phyloP scores from a whole-genome alignment of 2,329 filamentous ascomycete genomes.

The Cladosporium sp. region DNA sequence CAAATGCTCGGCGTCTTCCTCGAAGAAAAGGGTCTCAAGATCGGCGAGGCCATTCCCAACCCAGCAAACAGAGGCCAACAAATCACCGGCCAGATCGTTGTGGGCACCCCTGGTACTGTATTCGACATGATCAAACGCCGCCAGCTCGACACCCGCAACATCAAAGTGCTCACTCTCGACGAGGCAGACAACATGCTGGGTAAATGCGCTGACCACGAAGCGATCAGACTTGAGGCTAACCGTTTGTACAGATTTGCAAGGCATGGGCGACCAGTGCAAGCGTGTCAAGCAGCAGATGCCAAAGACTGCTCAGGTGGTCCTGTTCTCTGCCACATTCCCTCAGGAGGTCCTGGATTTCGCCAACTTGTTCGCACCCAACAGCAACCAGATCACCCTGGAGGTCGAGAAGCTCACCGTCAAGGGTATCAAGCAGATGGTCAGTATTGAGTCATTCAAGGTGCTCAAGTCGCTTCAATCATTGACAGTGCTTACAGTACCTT shows the following conservation, averaged over 20 bases:
- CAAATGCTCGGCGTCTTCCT: slow-evolving; percentile 82
- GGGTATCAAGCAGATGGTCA: slow-evolving; percentile 84
- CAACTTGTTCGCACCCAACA: slow-evolving; percentile 76
- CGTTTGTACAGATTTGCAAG: slow-evolving; percentile 69
- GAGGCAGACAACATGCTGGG: slow-evolving; percentile 96
- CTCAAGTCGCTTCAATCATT: neutral
- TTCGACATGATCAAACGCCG: slow-evolving; percentile 80
- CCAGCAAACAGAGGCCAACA: slow-evolving; percentile 66
- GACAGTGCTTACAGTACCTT: slow-evolving; percentile 59
- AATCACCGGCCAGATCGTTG: slow-evolving; percentile 76
- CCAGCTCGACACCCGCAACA: slow-evolving; percentile 67
- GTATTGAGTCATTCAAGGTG: neutral
- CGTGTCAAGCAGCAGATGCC: slow-evolving; percentile 80
- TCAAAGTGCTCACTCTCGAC: slow-evolving; percentile 86
- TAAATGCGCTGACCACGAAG: neutral
- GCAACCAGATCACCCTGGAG: slow-evolving; percentile 83
- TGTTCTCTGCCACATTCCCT: slow-evolving; percentile 95
- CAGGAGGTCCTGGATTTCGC: slow-evolving; percentile 83
- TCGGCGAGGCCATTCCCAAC: slow-evolving; percentile 82
- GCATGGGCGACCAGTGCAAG: slow-evolving; percentile 90
- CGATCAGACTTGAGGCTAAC: neutral
- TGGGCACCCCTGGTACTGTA: slow-evolving; percentile 92
- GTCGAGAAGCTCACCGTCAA: slow-evolving; percentile 93
- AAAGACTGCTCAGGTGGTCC: slow-evolving; percentile 74
- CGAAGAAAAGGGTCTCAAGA: slow-evolving; percentile 60